Base-by-base conservation (phyloP, 2,329 filamentous ascomycete species). In the Diaporthe australafricana region DNA sequence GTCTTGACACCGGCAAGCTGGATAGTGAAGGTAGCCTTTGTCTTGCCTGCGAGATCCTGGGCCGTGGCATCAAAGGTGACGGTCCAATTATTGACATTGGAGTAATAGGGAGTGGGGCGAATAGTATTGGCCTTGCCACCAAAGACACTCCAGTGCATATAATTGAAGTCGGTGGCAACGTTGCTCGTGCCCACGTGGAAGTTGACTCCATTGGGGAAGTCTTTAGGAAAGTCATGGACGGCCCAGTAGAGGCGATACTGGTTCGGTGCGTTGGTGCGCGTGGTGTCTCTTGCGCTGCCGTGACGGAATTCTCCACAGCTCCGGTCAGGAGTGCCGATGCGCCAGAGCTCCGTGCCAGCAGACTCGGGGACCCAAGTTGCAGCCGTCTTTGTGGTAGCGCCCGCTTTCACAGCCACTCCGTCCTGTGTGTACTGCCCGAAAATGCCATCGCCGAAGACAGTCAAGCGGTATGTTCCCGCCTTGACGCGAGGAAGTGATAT, bases 81-180 rank as follows among this genome's bases (percentile, higher is more conserved):
- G 0, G 86, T 90, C 89, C 88, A 90, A 78, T 90, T 89, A 77
- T 89, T 89, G 25, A 89, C 83, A 73, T 83, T 84, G 30, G 83
- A 80, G 52, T 81, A 80, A 65, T 86, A 84, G 3, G 83, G 78
- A 55, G 84, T 79, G 1, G 82, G 78, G 0, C 87, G 82, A 3
- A 83, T 69, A 16, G 79, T 84, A 77, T 89, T 87, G 0, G 81
- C 87, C 38, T 86, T 81, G 11, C 87, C 87, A 1, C 89, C 89
- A 75, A 90, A 91, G 11, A 90, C 88, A 71, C 86, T 88, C 90
- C 90, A 92, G 77, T 92, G 90, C 3, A 91, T 86, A 68, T 91
- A 91, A 78, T 92, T 92, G 72, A 90, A 82, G 74, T 90, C 87
- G 9, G 80, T 77, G 0, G 79, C 80, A 30, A 82, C 82, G 30